Percentiles rank a stretch among this genome's conserved stretches.
phyloP scores from a whole-genome alignment of 1,139 yeast species.

The Maudiozyma humilis region DNA sequence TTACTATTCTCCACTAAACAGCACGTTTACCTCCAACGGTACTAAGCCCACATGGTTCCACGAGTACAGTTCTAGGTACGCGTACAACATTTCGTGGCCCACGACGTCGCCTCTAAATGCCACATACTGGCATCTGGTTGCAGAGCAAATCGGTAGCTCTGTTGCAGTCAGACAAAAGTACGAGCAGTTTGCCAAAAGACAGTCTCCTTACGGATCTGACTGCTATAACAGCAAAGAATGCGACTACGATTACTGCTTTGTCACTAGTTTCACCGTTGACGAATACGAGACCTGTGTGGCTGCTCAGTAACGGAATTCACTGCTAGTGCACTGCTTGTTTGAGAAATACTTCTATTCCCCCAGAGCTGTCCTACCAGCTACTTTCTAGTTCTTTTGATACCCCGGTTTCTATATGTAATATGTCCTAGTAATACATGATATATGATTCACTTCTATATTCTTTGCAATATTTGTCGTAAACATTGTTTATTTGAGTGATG shows the following conservation, averaged over 20 bases:
- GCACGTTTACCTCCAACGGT: neutral
- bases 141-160: neutral
- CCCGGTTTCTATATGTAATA: too few relatives aligned
- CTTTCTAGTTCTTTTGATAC: too few relatives aligned
- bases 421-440: too few relatives aligned
- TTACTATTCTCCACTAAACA: neutral
- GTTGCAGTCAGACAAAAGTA: neutral
- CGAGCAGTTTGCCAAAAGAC: neutral
- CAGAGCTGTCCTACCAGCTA: too few relatives aligned
- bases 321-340: too few relatives aligned
- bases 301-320: too few relatives aligned
- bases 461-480: too few relatives aligned
- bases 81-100: neutral
- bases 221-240: neutral
- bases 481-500: too few relatives aligned
- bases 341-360: too few relatives aligned
- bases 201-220: neutral
- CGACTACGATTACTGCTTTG: slow-evolving; percentile 2
- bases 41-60: neutral
- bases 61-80: neutral
- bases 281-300: slow-evolving; percentile 1
- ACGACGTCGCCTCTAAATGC: slow-evolving; percentile 1
- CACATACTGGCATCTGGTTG: slow-evolving; percentile 1
- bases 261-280: neutral
- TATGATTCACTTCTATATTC: too few relatives aligned